A percentile compares a stretch with the other conserved stretches of the same genome.
These are phyloP conservation scores for Capillidium heterosporum DNA, from an alignment of 371 early-diverging fungal genomes.

Conservation along the genomic window DNA sequence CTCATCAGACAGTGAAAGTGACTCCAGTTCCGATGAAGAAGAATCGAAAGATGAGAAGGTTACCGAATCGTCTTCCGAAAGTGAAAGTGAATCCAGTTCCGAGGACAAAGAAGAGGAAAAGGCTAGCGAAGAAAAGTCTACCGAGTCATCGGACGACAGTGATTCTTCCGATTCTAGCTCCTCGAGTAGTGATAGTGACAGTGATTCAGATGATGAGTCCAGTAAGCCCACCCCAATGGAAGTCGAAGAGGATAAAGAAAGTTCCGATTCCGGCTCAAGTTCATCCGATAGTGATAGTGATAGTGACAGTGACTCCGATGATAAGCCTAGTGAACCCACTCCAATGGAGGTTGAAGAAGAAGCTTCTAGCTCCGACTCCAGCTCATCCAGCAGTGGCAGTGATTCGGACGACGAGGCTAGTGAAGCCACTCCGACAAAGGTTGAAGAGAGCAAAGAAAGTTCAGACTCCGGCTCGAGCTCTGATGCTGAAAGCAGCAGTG, in stretches of 20 bases:
- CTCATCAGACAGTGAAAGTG: not conserved
- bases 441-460: constrained; percentile 10
- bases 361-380: constrained; percentile 9
- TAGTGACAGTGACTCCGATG: constrained; percentile 8
- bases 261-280: constrained; percentile 10
- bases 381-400: constrained; percentile 9
- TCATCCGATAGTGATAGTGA: constrained; percentile 9
- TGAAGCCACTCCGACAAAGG: constrained; percentile 6
- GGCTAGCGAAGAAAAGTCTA: not conserved
- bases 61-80: not conserved
- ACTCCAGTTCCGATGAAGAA: not conserved
- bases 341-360: constrained; percentile 7
- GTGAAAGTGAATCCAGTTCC: not conserved
- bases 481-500: constrained; percentile 6
- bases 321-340: not conserved
- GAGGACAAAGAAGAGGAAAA: not conserved
- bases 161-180: constrained; percentile 8
- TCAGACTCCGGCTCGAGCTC: constrained; percentile 13
- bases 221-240: constrained; percentile 8
- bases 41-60: not conserved
- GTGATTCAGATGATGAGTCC: constrained; percentile 11
- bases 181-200: constrained; percentile 7
- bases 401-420: constrained; percentile 13
- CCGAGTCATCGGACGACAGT: not conserved
- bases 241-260: not conserved